Evolutionary conservation across 495 filamentous ascomycete genomes (phyloP).

Genomic region (Trichoderma reesei): DNA sequence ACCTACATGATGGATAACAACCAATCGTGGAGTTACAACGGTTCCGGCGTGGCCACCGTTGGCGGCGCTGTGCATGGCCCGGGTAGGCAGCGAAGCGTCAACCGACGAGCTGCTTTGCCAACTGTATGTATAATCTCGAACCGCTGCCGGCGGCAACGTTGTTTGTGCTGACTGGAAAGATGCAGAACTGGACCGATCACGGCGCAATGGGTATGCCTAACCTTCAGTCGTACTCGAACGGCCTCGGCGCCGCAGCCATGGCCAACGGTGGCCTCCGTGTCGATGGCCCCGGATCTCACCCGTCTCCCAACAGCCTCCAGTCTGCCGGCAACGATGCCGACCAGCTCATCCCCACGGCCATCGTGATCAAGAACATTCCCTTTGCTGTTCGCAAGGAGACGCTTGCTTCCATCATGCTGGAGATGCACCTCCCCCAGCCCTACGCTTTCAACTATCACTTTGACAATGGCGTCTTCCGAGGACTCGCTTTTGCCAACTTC

Average conservation of each 20-base stretch:
- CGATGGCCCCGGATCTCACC: conserved; percentile 22
- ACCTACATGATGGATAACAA: conserved; percentile 34
- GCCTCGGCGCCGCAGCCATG: conserved; percentile 14
- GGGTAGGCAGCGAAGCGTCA: conserved; percentile 32
- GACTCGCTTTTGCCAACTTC: conserved; percentile 96
- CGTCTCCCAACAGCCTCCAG: conserved; percentile 21
- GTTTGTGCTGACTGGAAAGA: conserved; percentile 7
- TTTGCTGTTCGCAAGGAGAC: conserved; percentile 98
- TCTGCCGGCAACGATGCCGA: conserved; percentile 17
- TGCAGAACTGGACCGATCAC: conserved; percentile 41
- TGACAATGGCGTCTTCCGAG: conserved; percentile 94
- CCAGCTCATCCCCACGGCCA: conserved; percentile 93
- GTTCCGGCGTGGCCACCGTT: conserved; percentile 33
- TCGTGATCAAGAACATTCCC: conserved; percentile 99
- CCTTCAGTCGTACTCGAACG: conserved; percentile 27
- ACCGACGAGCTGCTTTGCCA: conserved; percentile 37
- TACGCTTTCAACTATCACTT: conserved; percentile 99
- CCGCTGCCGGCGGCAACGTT: background rate
- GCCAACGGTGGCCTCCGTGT: conserved; percentile 14
- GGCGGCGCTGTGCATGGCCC: conserved; percentile 40
- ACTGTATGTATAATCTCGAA: conserved; percentile 29
- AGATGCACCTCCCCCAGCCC: conserved; percentile 79
- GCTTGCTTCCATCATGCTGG: conserved; percentile 83
- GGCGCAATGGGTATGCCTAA: conserved; percentile 29
- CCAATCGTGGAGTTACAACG: conserved; percentile 43